phyloP scores from a whole-genome alignment of 257 asterid species.

The Primulina huaijiensis region DNA sequence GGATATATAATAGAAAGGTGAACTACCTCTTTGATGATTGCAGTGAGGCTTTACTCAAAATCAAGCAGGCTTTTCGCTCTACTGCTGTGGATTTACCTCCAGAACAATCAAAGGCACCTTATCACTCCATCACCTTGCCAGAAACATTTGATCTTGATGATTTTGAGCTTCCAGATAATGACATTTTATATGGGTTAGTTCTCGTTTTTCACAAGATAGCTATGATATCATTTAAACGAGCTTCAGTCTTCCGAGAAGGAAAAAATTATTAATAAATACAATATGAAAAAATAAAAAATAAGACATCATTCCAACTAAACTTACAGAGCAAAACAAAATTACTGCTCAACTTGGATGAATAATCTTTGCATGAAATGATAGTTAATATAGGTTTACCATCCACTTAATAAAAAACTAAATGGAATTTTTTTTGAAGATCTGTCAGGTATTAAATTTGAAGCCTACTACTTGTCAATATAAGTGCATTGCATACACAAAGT shows the following conservation, averaged over 20 bases:
- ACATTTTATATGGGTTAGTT: slow-evolving; percentile 79
- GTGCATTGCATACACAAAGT: not conserved
- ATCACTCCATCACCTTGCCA: slow-evolving; percentile 95
- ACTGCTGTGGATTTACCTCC: slow-evolving; percentile 98
- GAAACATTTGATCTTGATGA: slow-evolving; percentile 99
- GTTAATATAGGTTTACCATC: not conserved
- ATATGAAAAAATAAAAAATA: not conserved
- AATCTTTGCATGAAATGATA: not conserved
- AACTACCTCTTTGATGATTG: slow-evolving; percentile 96
- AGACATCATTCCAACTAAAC: not conserved
- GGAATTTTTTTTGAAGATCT: not conserved
- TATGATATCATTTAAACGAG: not conserved
- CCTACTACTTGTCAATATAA: not conserved
- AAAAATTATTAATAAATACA: too few relatives aligned
- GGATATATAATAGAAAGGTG: slow-evolving; percentile 91
- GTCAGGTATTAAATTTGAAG: slow-evolving; percentile 8
- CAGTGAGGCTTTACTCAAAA: slow-evolving; percentile 90
- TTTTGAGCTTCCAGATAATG: slow-evolving; percentile 97
- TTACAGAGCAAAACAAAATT: not conserved
- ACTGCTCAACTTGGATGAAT: not conserved
- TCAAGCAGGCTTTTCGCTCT: slow-evolving; percentile 98
- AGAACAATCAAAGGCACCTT: slow-evolving; percentile 97
- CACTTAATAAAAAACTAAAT: too few relatives aligned
- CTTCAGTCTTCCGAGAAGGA: slow-evolving; percentile 3
- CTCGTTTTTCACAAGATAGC: slow-evolving; percentile 4